Conservation (phyloP, 148 eudicot species). For the Rhododendron ferrugineum region DNA sequence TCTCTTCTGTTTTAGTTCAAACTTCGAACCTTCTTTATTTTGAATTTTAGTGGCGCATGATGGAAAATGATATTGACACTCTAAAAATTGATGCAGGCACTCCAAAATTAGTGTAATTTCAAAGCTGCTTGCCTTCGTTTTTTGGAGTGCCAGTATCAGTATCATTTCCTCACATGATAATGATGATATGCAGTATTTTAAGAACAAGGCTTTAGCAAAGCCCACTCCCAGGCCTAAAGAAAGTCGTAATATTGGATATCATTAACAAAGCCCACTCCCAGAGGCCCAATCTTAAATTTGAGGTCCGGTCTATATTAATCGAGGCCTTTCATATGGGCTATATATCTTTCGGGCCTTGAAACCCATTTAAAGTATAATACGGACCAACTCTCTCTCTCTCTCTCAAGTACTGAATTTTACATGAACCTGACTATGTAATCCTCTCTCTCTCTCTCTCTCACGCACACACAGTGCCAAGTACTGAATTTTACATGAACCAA, state of each 20-base stretch:
- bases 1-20: neutral
- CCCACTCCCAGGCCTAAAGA: neutral
- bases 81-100: too few species aligned
- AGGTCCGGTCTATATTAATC: neutral
- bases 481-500: too few species aligned
- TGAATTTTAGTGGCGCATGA: neutral
- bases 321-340: neutral
- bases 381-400: neutral
- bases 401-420: too few species aligned
- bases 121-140: too few species aligned
- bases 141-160: too few species aligned
- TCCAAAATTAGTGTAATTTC: too few species aligned
- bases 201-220: neutral
- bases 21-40: too few species aligned
- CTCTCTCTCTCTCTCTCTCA: too few species aligned
- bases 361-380: neutral
- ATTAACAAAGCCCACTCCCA: neutral
- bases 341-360: neutral
- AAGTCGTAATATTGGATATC: neutral
- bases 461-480: too few species aligned
- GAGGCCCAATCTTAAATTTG: neutral
- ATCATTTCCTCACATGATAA: too few species aligned
- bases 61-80: too few species aligned
- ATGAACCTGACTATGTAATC: too few species aligned
- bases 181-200: neutral